Percentiles rank a stretch among this genome's conserved stretches.
Conservation (phyloP, 2,329 filamentous ascomycete species). For the Diaporthe sp. region DNA sequence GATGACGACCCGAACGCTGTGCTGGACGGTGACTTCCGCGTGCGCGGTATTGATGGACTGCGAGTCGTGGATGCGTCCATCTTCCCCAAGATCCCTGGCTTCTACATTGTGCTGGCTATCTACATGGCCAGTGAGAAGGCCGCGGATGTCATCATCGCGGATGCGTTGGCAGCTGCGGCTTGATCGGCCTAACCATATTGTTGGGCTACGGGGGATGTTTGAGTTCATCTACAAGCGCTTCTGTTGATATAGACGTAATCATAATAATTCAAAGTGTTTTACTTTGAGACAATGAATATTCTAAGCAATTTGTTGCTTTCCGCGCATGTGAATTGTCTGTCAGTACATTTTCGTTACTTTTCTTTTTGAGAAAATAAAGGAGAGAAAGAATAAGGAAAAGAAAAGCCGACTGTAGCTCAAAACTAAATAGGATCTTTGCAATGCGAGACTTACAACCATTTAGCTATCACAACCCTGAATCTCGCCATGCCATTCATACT, state of each 20-base stretch:
- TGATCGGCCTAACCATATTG: neutral
- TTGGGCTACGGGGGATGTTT: neutral
- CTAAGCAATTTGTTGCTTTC: too few species aligned
- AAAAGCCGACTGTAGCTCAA: too few species aligned
- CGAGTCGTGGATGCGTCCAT: conserved; percentile 28
- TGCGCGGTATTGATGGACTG: conserved; percentile 24
- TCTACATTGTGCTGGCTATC: conserved; percentile 27
- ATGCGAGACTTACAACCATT: too few species aligned
- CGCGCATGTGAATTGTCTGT: too few species aligned
- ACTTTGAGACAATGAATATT: neutral
- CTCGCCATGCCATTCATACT: too few species aligned
- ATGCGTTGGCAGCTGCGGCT: neutral
- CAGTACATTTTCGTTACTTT: too few species aligned
- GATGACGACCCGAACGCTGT: conserved; percentile 3
- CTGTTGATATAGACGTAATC: neutral
- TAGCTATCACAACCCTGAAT: too few species aligned
- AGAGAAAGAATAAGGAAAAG: too few species aligned
- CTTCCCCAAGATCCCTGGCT: conserved; percentile 31
- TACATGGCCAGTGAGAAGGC: conserved; percentile 33
- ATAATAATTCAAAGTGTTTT: neutral
- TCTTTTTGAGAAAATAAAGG: too few species aligned
- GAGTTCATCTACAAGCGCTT: too few species aligned
- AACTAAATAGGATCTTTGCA: too few species aligned
- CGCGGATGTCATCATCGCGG: conserved; percentile 27
- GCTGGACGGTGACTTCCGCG: conserved; percentile 7